phyloP scores from a whole-genome alignment of 2,329 filamentous ascomycete genomes.

The Microdochium bolleyi region DNA sequence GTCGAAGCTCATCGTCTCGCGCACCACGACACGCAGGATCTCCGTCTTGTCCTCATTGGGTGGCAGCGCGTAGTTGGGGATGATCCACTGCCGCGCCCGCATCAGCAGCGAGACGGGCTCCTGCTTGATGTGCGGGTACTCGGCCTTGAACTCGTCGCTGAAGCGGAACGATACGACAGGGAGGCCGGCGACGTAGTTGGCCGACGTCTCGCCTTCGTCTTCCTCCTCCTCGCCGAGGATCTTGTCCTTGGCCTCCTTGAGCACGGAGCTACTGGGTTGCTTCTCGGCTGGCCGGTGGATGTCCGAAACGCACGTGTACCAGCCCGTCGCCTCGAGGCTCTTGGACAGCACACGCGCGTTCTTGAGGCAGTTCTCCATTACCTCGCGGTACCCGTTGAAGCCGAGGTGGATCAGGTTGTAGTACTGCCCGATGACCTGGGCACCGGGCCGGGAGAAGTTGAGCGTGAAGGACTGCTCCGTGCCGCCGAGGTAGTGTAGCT shows the following conservation, averaged over 20 bases:
- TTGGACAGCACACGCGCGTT: conserved; percentile 59
- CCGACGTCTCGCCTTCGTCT: conserved; percentile 37
- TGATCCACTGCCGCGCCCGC: conserved; percentile 61
- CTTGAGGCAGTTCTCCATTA: conserved; percentile 59
- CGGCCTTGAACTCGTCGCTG: conserved; percentile 49
- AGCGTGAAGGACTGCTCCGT: conserved; percentile 63
- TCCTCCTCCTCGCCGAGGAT: conserved; percentile 22
- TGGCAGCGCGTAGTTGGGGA: conserved; percentile 62
- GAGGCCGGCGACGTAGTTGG: conserved; percentile 55
- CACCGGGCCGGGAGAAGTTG: conserved; percentile 65
- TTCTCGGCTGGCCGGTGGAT: conserved; percentile 54
- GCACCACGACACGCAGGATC: conserved; percentile 59
- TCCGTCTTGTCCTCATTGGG: conserved; percentile 53
- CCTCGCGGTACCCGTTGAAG: conserved; percentile 52
- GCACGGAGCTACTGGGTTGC: background rate
- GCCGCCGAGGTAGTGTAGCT: conserved; percentile 64
- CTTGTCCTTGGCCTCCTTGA: conserved; percentile 23
- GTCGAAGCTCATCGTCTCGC: conserved; percentile 62
- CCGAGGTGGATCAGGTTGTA: conserved; percentile 67
- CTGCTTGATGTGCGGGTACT: conserved; percentile 57
- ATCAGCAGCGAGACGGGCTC: conserved; percentile 54
- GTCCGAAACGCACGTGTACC: conserved; percentile 57
- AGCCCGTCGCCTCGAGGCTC: conserved; percentile 55
- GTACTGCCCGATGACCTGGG: conserved; percentile 64
- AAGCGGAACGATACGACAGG: conserved; percentile 63